Conservation (phyloP, 1,284 basidiomycete species). For the Filobasidium uniguttulatum region DNA sequence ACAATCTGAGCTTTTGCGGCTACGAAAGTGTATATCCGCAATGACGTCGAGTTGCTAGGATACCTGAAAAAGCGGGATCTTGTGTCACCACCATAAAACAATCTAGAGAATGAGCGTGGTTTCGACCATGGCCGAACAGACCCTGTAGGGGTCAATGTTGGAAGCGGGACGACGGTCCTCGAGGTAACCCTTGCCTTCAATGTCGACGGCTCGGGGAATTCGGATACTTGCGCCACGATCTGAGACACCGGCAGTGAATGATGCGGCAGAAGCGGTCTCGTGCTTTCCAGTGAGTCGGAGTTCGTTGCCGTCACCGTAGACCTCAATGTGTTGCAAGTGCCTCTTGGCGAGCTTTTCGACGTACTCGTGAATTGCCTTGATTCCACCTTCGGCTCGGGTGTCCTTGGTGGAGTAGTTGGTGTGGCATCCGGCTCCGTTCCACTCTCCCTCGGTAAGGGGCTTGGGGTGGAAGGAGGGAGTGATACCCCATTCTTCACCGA, state of each 20-base stretch:
- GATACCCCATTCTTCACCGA: conserved; percentile 96
- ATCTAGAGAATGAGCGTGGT: conserved; percentile 48
- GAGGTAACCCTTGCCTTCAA: conserved; percentile 84
- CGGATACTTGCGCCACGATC: conserved; percentile 70
- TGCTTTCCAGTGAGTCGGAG: conserved; percentile 77
- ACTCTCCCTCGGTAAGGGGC: conserved; percentile 80
- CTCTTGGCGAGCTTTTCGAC: conserved; percentile 77
- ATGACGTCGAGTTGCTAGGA: no score
- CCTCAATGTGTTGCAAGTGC: conserved; percentile 84
- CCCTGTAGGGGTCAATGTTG: conserved; percentile 88
- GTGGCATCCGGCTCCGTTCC: conserved; percentile 98
- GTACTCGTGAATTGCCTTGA: conserved; percentile 83
- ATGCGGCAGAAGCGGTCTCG: conserved; percentile 91
- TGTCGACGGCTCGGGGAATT: conserved; percentile 79
- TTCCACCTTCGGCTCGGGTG: conserved; percentile 87
- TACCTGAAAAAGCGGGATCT: no score
- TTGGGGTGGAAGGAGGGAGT: conserved; percentile 96
- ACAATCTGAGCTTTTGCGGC: no score
- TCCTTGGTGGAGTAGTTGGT: conserved; percentile 84
- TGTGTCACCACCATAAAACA: no score
- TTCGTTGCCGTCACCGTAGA: conserved; percentile 95
- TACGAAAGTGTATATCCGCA: no score
- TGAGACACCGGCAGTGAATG: conserved; percentile 89
- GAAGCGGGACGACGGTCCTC: conserved; percentile 94
- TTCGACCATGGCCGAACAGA: conserved; percentile 76